Conservation (phyloP, 2,329 filamentous ascomycete genomes). For the Talaromyces marneffei region DNA sequence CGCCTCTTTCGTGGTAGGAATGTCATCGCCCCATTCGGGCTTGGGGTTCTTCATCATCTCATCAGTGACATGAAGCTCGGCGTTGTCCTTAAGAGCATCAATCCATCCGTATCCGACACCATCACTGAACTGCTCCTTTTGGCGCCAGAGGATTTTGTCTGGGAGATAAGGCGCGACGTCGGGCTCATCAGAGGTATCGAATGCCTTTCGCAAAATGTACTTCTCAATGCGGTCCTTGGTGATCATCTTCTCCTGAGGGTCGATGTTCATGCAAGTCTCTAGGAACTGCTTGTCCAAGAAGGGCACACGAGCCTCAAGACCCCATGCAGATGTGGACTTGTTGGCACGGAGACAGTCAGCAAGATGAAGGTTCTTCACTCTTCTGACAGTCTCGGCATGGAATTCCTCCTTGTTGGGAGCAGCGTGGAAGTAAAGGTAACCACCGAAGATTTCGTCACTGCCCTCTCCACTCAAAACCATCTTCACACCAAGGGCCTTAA, state of each 20-base stretch:
- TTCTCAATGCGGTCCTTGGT: conserved; percentile 86
- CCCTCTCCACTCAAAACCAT: conserved; percentile 98
- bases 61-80: conserved; percentile 81
- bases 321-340: conserved; percentile 98
- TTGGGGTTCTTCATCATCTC: conserved; percentile 99
- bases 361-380: conserved; percentile 93
- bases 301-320: conserved; percentile 92
- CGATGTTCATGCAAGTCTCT: conserved; percentile 85
- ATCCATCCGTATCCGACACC: conserved; percentile 99
- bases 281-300: conserved; percentile 98
- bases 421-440: conserved; percentile 97
- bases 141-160: conserved; percentile 90
- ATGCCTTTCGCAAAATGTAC: conserved; percentile 95
- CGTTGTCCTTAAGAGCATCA: conserved; percentile 90
- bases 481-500: conserved; percentile 99
- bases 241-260: conserved; percentile 94
- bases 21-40: conserved; percentile 86
- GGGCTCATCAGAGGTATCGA: conserved; percentile 86
- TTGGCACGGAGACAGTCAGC: conserved; percentile 97
- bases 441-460: conserved; percentile 96
- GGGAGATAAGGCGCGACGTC: conserved; percentile 81
- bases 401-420: conserved; percentile 88
- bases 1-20: conserved; percentile 95
- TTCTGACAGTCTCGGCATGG: conserved; percentile 88
- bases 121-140: conserved; percentile 99